Evolutionary conservation across 345 rosid species (phyloP).

Genomic region (Hypericum androsaemum): DNA sequence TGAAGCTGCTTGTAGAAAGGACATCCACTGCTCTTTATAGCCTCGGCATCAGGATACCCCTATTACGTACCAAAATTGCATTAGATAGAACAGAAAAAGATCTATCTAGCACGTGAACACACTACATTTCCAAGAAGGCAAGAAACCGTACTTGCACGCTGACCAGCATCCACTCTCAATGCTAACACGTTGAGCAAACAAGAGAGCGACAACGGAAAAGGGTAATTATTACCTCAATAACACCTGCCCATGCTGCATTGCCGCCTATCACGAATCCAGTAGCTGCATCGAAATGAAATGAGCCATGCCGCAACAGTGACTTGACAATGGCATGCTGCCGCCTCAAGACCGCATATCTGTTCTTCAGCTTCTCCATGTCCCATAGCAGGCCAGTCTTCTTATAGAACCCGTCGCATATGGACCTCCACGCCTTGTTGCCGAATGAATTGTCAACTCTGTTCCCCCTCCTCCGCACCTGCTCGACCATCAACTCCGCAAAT

Average conservation of each 20-base stretch:
- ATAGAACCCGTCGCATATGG: constrained; percentile 28
- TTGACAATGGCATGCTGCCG: constrained; percentile 33
- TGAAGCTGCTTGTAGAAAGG: constrained; percentile 40
- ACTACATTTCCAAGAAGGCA: no score
- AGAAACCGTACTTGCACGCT: no score
- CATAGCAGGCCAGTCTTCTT: constrained; percentile 30
- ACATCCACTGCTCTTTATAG: constrained; percentile 34
- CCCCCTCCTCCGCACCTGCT: constrained; percentile 33
- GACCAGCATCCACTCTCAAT: no score
- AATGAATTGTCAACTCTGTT: constrained; percentile 32
- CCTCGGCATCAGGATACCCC: constrained; percentile 51
- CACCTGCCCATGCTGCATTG: constrained; percentile 39
- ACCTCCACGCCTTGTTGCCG: constrained; percentile 32
- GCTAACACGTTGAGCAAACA: neutral
- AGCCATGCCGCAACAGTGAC: constrained; percentile 29
- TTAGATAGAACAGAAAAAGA: neutral
- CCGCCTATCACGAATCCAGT: constrained; percentile 25
- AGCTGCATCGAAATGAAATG: constrained; percentile 34
- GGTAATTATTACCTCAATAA: constrained; percentile 26
- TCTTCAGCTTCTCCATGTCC: constrained; percentile 40
- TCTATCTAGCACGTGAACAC: no score
- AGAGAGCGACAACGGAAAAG: neutral
- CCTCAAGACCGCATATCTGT: constrained; percentile 24
- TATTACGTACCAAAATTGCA: constrained; percentile 9
- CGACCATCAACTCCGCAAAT: constrained; percentile 35